Conservation (phyloP, 768 basidiomycete species). For the Imleria badia region DNA sequence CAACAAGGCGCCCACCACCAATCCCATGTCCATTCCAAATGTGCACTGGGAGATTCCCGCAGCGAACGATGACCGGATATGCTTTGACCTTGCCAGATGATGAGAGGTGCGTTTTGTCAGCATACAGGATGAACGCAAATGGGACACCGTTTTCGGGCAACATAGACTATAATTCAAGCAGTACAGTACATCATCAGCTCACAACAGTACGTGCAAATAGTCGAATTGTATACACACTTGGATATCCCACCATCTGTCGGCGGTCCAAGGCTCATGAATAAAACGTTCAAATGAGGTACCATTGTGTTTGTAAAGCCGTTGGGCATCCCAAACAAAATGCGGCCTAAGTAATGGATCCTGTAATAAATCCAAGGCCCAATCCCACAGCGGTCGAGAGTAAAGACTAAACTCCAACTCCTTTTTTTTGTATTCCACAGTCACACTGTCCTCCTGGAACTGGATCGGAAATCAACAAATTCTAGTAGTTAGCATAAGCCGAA, state of each 20-base stretch:
- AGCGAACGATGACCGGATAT: neutral
- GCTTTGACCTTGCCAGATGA: neutral
- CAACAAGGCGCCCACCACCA: neutral
- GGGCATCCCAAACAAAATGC: neutral
- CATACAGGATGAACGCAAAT: neutral
- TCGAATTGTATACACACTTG: too few species aligned
- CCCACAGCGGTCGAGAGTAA: neutral
- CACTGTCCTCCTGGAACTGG: too few species aligned
- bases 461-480: too few species aligned
- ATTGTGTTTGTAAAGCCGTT: neutral
- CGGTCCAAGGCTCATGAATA: neutral
- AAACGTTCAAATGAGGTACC: neutral
- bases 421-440: neutral
- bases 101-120: neutral
- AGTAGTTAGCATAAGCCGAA: too few species aligned
- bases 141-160: neutral
- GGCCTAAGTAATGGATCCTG: neutral
- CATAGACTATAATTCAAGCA: too few species aligned
- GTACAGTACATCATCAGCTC: too few species aligned
- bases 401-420: neutral
- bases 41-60: neutral
- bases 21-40: neutral
- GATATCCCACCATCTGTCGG: neutral
- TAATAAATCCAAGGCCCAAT: neutral
- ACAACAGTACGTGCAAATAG: too few species aligned